phyloP scores from a whole-genome alignment of 495 filamentous ascomycete genomes.

The Xylaria bambusicola region DNA sequence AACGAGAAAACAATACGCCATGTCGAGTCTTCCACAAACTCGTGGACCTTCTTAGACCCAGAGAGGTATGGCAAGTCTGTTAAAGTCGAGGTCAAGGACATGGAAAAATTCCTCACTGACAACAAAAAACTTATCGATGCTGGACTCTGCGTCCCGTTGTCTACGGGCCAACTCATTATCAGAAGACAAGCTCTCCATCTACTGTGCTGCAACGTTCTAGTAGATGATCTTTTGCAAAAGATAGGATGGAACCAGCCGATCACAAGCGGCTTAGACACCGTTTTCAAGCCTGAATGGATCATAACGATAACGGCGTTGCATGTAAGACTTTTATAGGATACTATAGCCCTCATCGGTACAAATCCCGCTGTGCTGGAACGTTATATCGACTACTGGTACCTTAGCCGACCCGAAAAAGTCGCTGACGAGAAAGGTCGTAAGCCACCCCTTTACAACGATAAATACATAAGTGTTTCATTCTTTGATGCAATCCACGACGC shows the following conservation, averaged over 20 bases:
- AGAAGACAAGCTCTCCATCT: conserved; percentile 28
- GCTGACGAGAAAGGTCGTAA: conserved; percentile 36
- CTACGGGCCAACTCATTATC: conserved; percentile 37
- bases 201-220: conserved; percentile 28
- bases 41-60: conserved; percentile 29
- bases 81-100: conserved; percentile 1
- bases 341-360: conserved; percentile 28
- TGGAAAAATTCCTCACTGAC: conserved; percentile 13
- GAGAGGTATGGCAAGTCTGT: conserved; percentile 21
- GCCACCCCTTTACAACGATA: conserved; percentile 32
- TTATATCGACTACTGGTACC: conserved; percentile 35
- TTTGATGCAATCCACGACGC: conserved; percentile 38
- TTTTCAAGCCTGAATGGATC: conserved; percentile 23
- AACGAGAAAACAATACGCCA: conserved; percentile 24
- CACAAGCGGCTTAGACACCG: conserved; percentile 20
- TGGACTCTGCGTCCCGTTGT: conserved; percentile 28
- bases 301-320: conserved; percentile 28
- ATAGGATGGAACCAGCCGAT: conserved; percentile 22
- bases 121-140: conserved; percentile 20
- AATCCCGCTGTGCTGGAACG: conserved; percentile 36
- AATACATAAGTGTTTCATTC: conserved; percentile 34
- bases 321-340: no score
- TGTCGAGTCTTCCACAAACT: conserved; percentile 13
- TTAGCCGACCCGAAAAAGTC: conserved; percentile 37
- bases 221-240: conserved; percentile 37